A percentile compares a stretch with the other conserved stretches of the same genome.
Evolutionary conservation across 2,329 filamentous ascomycete species (phyloP).

Genomic region (Colletotrichum kahawae): DNA sequence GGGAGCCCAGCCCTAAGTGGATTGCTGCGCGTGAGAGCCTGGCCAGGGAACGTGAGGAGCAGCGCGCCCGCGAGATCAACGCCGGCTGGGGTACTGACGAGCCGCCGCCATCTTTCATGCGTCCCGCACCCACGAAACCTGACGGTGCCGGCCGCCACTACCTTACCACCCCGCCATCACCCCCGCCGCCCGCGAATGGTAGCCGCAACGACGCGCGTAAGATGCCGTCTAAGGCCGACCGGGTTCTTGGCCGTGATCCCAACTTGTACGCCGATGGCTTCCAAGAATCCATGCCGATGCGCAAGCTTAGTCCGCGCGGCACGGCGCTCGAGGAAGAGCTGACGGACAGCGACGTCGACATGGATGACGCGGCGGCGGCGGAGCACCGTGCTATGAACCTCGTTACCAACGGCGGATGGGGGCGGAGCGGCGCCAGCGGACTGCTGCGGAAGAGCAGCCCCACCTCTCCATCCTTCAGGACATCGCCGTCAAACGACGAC

Average conservation of each 20-base stretch:
- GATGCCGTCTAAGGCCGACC: constrained; percentile 61
- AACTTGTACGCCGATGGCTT: constrained; percentile 58
- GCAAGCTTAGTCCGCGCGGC: constrained; percentile 51
- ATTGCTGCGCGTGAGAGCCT: constrained; percentile 71
- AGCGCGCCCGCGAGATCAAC: constrained; percentile 66
- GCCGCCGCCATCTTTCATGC: constrained; percentile 25
- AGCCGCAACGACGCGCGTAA: constrained; percentile 34
- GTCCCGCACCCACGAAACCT: constrained; percentile 18
- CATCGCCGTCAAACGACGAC: constrained; percentile 9
- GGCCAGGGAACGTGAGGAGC: constrained; percentile 60
- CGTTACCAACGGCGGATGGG: constrained; percentile 43
- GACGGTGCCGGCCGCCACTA: constrained; percentile 32
- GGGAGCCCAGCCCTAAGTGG: constrained; percentile 87
- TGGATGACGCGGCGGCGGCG: constrained; percentile 42
- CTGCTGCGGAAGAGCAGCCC: constrained; percentile 42
- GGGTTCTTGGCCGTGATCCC: constrained; percentile 62
- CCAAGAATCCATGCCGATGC: constrained; percentile 47
- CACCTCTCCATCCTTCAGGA: constrained; percentile 12
- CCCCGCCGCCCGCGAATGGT: constrained; percentile 23
- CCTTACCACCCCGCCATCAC: constrained; percentile 24
- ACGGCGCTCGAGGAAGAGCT: constrained; percentile 48
- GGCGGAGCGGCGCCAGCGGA: constrained; percentile 46
- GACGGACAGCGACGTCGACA: constrained; percentile 35
- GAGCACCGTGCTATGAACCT: constrained; percentile 52
- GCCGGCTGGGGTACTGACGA: constrained; percentile 68